A percentile compares a stretch with the other conserved stretches of the same genome.
Conservation (phyloP, 2,329 filamentous ascomycete genomes). For the Xylaria hypoxylon region DNA sequence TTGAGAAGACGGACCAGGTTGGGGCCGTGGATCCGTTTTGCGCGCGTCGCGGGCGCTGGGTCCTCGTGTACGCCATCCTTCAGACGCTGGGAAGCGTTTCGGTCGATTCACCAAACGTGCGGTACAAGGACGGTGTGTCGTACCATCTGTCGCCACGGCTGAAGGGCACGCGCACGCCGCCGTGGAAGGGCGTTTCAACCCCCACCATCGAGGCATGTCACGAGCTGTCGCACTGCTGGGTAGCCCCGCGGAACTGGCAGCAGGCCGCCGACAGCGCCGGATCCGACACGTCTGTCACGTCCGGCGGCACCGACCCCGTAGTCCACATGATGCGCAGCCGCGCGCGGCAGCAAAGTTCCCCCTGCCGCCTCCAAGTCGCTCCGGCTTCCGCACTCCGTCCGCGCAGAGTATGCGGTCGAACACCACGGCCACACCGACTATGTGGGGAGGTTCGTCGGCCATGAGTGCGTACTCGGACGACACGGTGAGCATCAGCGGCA, state of each 20-base stretch:
- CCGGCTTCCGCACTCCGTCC: slow-evolving; percentile 26
- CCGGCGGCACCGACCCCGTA: slow-evolving; percentile 40
- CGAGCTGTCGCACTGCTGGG: slow-evolving; percentile 66
- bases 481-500: slow-evolving; percentile 40
- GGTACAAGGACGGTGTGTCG: slow-evolving; percentile 62
- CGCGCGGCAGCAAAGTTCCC: slow-evolving; percentile 43
- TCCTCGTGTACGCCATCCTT: slow-evolving; percentile 69
- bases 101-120: slow-evolving; percentile 66
- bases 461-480: slow-evolving; percentile 49
- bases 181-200: slow-evolving; percentile 60
- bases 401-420: slow-evolving; percentile 42
- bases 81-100: slow-evolving; percentile 70
- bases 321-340: slow-evolving; percentile 46
- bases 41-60: slow-evolving; percentile 70
- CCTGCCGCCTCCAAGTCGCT: slow-evolving; percentile 36
- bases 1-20: slow-evolving; percentile 66
- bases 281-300: slow-evolving; percentile 41
- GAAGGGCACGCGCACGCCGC: slow-evolving; percentile 62
- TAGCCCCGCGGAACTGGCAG: slow-evolving; percentile 57
- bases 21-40: slow-evolving; percentile 64
- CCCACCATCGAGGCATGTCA: slow-evolving; percentile 56
- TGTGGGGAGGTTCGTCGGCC: slow-evolving; percentile 48
- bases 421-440: slow-evolving; percentile 40
- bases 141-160: slow-evolving; percentile 69
- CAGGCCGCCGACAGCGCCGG: slow-evolving; percentile 41